A percentile compares a stretch with the other conserved stretches of the same genome.
These are phyloP conservation scores for Colletotrichum simmondsii DNA, from an alignment of 2,329 filamentous ascomycete species.

Conservation along the genomic window DNA sequence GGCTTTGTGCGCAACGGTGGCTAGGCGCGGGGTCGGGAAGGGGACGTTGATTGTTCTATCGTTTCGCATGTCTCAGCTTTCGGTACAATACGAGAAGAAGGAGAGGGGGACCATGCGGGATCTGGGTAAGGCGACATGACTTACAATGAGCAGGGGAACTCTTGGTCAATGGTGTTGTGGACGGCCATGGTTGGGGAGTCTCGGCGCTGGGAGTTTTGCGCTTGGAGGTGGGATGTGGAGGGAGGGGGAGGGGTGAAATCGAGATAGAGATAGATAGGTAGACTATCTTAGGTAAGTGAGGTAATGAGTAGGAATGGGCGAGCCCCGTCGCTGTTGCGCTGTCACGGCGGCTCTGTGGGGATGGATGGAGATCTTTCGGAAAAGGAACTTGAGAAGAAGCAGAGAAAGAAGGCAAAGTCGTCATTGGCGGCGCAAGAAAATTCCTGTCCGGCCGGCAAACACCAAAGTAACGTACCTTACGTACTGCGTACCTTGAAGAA, in stretches of 20 bases:
- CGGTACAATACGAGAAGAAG: background rate
- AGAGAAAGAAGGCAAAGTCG: background rate
- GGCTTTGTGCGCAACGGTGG: constrained; percentile 78
- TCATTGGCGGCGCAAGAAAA: constrained; percentile 27
- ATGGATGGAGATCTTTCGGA: background rate
- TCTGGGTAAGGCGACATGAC: constrained; percentile 41
- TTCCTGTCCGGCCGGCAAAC: background rate
- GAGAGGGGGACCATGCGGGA: constrained; percentile 32
- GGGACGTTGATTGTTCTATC: constrained; percentile 74
- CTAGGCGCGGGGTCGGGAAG: constrained; percentile 83
- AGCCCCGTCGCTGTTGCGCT: background rate
- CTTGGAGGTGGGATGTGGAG: constrained; percentile 1
- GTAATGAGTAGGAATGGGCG: background rate
- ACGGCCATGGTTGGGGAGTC: constrained; percentile 49
- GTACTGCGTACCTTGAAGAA: background rate
- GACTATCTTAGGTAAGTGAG: background rate
- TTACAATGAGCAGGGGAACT: constrained; percentile 74
- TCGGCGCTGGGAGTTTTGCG: background rate
- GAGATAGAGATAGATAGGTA: background rate
- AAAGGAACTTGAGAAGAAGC: background rate
- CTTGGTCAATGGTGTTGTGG: constrained; percentile 47
- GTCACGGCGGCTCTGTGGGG: background rate
- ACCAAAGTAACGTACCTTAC: background rate
- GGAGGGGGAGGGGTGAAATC: background rate
- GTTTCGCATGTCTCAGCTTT: constrained; percentile 53